Conservation (phyloP, 139 green algal genomes). For the Dunaliella sp. region DNA sequence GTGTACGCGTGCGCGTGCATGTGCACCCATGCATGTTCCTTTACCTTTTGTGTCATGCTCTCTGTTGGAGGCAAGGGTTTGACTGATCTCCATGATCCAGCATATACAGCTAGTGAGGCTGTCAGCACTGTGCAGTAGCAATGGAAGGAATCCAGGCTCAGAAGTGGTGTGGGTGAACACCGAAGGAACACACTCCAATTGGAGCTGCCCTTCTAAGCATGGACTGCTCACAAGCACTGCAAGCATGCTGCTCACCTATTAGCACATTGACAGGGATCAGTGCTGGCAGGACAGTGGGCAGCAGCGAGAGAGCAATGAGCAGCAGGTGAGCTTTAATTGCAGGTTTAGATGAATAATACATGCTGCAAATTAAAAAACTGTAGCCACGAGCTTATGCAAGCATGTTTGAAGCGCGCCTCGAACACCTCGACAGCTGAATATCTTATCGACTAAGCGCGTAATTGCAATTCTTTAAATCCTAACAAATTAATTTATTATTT, state of each 20-base stretch:
- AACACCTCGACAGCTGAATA: too few species aligned
- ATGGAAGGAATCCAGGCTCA: constrained; percentile 54
- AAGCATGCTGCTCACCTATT: background rate
- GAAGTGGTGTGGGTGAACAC: background rate
- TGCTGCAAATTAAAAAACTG: background rate
- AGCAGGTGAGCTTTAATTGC: constrained; percentile 39
- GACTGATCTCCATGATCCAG: constrained; percentile 80
- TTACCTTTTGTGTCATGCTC: constrained; percentile 68
- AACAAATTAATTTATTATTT: too few species aligned
- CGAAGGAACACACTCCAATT: too few species aligned
- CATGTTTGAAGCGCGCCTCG: too few species aligned
- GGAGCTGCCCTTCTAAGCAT: background rate
- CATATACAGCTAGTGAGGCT: constrained; percentile 78
- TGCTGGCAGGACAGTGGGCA: constrained; percentile 31
- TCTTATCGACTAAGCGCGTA: too few species aligned
- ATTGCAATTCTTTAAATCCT: too few species aligned
- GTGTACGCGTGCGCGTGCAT: background rate
- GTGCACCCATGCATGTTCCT: background rate
- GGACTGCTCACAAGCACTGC: background rate
- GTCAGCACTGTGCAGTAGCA: constrained; percentile 84
- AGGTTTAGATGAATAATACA: constrained; percentile 20
- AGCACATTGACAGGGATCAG: constrained; percentile 29
- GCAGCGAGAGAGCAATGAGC: constrained; percentile 16
- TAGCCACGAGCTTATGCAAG: too few species aligned
- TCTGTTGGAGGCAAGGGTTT: constrained; percentile 68